phyloP scores from a whole-genome alignment of 371 early-diverging fungal genomes.

The Actinomucor elegans region DNA sequence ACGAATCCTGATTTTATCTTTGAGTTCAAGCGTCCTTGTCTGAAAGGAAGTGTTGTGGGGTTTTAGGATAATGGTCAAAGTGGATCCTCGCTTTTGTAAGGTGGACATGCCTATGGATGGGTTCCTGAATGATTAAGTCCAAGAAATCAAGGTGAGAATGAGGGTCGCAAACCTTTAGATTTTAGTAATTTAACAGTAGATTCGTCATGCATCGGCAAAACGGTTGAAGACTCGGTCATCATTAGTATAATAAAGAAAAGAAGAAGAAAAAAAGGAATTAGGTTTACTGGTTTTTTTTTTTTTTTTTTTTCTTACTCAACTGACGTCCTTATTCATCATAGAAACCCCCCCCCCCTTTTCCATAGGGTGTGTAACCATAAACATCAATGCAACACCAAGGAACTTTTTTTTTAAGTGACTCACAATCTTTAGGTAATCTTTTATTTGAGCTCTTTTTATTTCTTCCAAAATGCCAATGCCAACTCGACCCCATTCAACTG shows the following conservation, averaged over 20 bases:
- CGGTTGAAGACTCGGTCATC: slow-evolving; percentile 15
- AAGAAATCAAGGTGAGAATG: background rate
- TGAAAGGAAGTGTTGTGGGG: slow-evolving; percentile 62
- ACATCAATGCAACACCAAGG: no score
- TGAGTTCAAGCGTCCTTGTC: slow-evolving; percentile 65
- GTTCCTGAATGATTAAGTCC: background rate
- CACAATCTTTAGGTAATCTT: no score
- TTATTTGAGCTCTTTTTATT: no score
- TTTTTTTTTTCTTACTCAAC: background rate
- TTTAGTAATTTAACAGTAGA: slow-evolving; percentile 13
- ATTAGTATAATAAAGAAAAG: background rate
- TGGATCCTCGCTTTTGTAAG: background rate
- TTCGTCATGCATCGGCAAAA: slow-evolving; percentile 15
- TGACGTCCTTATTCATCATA: no score
- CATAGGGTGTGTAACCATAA: no score
- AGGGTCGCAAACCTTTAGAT: slow-evolving; percentile 2
- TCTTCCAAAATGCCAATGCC: no score
- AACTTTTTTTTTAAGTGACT: no score
- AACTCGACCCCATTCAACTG: slow-evolving; percentile 21
- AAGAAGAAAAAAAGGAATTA: background rate
- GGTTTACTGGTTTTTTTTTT: background rate
- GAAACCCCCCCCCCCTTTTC: no score
- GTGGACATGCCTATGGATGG: background rate
- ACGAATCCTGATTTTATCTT: slow-evolving; percentile 53
- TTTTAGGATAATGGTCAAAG: slow-evolving; percentile 52